phyloP scores from a whole-genome alignment of 495 filamentous ascomycete species.

The Aspergillus baeticus region DNA sequence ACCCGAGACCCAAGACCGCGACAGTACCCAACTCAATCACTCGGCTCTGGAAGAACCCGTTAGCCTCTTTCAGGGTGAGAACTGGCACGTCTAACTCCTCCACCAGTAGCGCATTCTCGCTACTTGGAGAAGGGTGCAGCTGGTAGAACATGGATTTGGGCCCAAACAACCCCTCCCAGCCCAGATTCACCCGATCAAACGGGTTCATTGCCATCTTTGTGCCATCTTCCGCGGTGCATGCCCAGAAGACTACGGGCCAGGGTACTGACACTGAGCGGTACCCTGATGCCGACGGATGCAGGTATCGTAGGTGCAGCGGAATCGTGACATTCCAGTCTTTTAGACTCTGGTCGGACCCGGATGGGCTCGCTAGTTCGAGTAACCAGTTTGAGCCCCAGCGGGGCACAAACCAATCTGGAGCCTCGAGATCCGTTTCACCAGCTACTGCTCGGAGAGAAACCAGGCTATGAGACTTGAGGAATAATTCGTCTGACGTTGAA shows the following conservation, averaged over 20 bases:
- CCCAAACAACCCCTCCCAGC: slow-evolving; percentile 84
- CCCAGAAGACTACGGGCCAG: slow-evolving; percentile 89
- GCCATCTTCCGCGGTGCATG: slow-evolving; percentile 72
- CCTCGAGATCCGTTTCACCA: slow-evolving; percentile 89
- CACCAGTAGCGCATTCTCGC: slow-evolving; percentile 42
- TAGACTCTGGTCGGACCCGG: slow-evolving; percentile 11
- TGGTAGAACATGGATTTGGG: slow-evolving; percentile 85
- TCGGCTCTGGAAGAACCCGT: slow-evolving; percentile 50
- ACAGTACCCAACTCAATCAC: slow-evolving; percentile 73
- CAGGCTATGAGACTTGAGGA: slow-evolving; percentile 75
- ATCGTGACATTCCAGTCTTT: slow-evolving; percentile 69
- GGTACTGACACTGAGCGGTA: slow-evolving; percentile 52
- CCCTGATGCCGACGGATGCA: slow-evolving; percentile 55
- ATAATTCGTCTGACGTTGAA: slow-evolving; percentile 59
- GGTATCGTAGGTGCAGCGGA: slow-evolving; percentile 86
- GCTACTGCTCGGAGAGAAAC: slow-evolving; percentile 63
- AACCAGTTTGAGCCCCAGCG: slow-evolving; percentile 82
- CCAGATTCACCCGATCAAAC: slow-evolving; percentile 80
- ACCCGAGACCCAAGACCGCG: slow-evolving; percentile 64
- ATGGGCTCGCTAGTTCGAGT: slow-evolving; percentile 64
- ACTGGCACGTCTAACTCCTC: slow-evolving; percentile 73
- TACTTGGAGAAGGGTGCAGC: slow-evolving; percentile 55
- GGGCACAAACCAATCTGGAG: slow-evolving; percentile 74
- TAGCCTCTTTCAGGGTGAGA: slow-evolving; percentile 37
- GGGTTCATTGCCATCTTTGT: slow-evolving; percentile 75